A percentile compares a stretch with the other conserved stretches of the same genome.
Conservation (phyloP, 805 yeast species). For the Candida broadrunensis region DNA sequence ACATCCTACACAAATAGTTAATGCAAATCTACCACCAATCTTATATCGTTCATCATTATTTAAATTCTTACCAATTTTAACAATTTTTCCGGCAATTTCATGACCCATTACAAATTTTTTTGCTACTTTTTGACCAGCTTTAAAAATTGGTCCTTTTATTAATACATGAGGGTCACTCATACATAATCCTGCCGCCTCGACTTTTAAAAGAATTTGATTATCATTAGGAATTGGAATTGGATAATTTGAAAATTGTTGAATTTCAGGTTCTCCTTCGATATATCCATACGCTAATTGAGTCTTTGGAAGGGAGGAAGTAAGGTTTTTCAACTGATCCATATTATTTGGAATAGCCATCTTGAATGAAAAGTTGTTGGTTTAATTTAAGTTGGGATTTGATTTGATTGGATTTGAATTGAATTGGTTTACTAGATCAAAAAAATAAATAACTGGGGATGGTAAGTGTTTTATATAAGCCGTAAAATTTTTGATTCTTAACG, state of each 20-base stretch:
- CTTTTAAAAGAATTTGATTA: conserved; percentile 29
- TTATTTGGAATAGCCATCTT: too few relatives aligned
- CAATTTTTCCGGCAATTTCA: conserved; percentile 40
- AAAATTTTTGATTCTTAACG: too few relatives aligned
- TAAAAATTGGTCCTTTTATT: conserved; percentile 12
- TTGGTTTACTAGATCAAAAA: too few relatives aligned
- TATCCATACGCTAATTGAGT: conserved; percentile 35
- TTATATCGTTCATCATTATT: conserved; percentile 18
- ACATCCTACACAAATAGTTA: conserved; percentile 29
- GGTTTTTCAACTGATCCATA: too few relatives aligned
- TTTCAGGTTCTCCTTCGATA: conserved; percentile 19
- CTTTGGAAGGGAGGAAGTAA: conserved; percentile 1
- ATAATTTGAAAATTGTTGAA: conserved; percentile 23
- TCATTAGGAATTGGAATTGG: conserved; percentile 30
- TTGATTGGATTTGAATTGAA: too few relatives aligned
- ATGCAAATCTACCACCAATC: conserved; percentile 27
- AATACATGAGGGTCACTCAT: conserved; percentile 41
- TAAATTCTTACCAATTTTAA: conserved; percentile 25
- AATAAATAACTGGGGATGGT: too few relatives aligned
- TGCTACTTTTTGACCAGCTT: conserved; percentile 12
- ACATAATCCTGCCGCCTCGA: conserved; percentile 46
- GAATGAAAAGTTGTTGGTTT: too few relatives aligned
- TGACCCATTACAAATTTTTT: conserved; percentile 41
- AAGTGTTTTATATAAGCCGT: too few relatives aligned
- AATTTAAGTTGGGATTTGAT: too few relatives aligned